Evolutionary conservation across 2,329 filamentous ascomycete species (phyloP), one percentile per base, ranked within the genome.

Genomic region (Hymenoscyphus fructigenus): DNA sequence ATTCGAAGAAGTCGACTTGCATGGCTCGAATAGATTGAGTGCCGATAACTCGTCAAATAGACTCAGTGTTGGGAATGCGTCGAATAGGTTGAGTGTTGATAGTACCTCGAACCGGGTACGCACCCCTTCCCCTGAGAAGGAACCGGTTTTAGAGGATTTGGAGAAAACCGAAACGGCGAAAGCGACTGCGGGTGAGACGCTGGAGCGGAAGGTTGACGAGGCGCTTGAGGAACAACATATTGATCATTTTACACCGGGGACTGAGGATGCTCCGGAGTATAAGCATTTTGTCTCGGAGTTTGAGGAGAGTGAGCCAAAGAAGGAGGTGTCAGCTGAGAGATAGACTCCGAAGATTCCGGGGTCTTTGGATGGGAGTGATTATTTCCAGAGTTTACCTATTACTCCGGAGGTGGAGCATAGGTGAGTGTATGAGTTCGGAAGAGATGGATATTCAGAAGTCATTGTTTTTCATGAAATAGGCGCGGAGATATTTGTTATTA

Each of bases 1-100:
- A n/a, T 78, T 78, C 56, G 76, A 78, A 50, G 73, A 76, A 47
- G 72, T 77, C 2, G 67, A 71, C 12, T 34, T 73, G 1, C 68
- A 72, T 61, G 71, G 67, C 17, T 61, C 65, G n/a, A 20, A 66
- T 23, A 64, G 65, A 15, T 65, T 59, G 15, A 68, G 67, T 26
- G 10, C 10, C 4, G 47, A 23, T 23, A 26, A 53, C 20, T 12
- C 23, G 4, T 53, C 47, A 7, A 53, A 53, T 53, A 23, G 20
- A 26, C 47, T 53, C 20, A 53, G 47, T 53, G 47, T 53, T 53
- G 47, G 47, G 5, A 53, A 53, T 14, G 12, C 23, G 1, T 26
- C 47, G 3, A 23, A 53, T 53, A 23, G 47, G 14, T 12, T 53
- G n/a, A 53, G 47, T 23, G 20, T 53, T 4, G 47, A 53, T 26